Evolutionary conservation across 164 flowering plant species (phyloP).

Genomic region (Stephania japonica): DNA sequence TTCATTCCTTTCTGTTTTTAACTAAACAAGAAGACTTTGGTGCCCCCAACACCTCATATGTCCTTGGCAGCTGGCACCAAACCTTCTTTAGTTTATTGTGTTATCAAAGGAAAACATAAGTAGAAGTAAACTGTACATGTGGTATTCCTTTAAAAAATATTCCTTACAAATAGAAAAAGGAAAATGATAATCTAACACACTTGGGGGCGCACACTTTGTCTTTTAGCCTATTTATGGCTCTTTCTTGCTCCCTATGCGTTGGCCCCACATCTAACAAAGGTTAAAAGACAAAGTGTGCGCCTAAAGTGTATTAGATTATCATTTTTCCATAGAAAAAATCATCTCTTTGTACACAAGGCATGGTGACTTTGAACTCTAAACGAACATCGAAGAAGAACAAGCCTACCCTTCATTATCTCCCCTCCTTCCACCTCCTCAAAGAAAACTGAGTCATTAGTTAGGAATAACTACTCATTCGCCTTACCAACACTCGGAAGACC

Average conservation of each 20-base stretch:
- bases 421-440: background rate
- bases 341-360: slow-evolving; percentile 5
- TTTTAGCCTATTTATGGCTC: no score
- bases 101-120: background rate
- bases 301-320: background rate
- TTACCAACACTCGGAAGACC: slow-evolving; percentile 6
- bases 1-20: no score
- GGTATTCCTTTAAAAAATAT: background rate
- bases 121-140: background rate
- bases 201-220: no score
- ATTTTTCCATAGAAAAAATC: background rate
- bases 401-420: slow-evolving; percentile 4
- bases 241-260: no score
- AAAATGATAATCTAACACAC: no score
- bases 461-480: background rate
- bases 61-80: background rate
- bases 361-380: slow-evolving; percentile 2
- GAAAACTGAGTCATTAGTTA: background rate
- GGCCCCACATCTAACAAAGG: no score
- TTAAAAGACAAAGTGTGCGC: no score
- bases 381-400: background rate
- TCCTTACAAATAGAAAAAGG: background rate
- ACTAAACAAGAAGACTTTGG: background rate
- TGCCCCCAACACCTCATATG: no score
- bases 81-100: background rate